These are phyloP conservation scores for Mucor saturninus DNA, from an alignment of 371 early-diverging fungal genomes.

Conservation along the genomic window DNA sequence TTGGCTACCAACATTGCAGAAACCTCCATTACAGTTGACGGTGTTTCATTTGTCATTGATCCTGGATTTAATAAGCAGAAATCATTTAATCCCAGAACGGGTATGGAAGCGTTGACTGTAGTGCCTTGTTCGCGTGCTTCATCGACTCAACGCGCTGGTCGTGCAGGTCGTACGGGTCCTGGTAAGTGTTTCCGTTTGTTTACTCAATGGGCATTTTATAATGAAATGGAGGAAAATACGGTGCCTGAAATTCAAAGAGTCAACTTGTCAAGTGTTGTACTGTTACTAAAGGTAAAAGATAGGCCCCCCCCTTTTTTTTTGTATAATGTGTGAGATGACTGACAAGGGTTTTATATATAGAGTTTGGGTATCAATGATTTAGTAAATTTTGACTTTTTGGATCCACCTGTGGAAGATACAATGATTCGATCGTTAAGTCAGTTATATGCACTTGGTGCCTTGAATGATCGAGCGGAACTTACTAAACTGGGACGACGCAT, in stretches of 20 bases:
- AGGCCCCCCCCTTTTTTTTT: too few species aligned
- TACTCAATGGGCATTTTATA: conserved; percentile 92
- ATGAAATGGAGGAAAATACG: conserved; percentile 93
- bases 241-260: conserved; percentile 97
- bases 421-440: conserved; percentile 93
- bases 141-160: conserved; percentile 97
- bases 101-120: conserved; percentile 96
- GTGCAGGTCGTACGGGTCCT: conserved; percentile 97
- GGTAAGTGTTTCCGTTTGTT: conserved; percentile 99
- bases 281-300: conserved; percentile 80
- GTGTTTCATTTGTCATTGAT: conserved; percentile 82
- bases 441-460: conserved; percentile 94
- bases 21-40: conserved; percentile 98
- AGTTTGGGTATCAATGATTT: conserved; percentile 95
- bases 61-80: conserved; percentile 98
- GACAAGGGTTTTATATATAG: conserved; percentile 21
- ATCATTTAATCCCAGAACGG: conserved; percentile 90
- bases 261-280: conserved; percentile 90
- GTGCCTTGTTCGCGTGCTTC: conserved; percentile 95
- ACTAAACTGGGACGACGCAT: conserved; percentile 97
- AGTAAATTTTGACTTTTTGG: conserved; percentile 97
- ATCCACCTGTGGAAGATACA: conserved; percentile 94
- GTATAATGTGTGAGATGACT: too few species aligned
- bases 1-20: conserved; percentile 99
- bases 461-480: conserved; percentile 91